Base-by-base conservation (phyloP, 768 basidiomycete genomes). In the Termitomyces sp. region DNA sequence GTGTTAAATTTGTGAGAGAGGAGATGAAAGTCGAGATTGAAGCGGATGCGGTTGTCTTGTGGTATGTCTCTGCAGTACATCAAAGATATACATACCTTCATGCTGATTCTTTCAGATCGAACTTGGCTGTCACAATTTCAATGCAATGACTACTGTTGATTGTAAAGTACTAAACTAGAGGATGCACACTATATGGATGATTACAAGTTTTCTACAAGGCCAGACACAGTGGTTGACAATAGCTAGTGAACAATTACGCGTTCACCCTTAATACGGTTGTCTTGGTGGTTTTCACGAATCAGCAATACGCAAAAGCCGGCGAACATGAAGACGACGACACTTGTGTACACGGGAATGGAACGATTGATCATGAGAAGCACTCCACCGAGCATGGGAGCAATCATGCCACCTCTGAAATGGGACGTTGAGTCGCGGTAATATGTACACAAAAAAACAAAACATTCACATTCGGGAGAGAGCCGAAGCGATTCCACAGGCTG, bases 401-500 rank as follows among this genome's bases (percentile, higher is more conserved):
- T 86, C 86, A 94, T 93, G 5, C 92, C 92, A 8, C 92, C 90
- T 69, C 92, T 94, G 72, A 11, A 64, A 51, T n/a, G 48, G 50
- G 35, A 28, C 38, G 22, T 35, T 63, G 14, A 56, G 49, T 59
- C n/a, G 54, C 41, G 41, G 45, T 38, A 9, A 38, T 45, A 14
- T 22, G 2, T 20, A 36, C 40, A 41, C 41, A 44, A 52, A 44
- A 52, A 44, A 52, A 36, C 45, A 53, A 26, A 45, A 53, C 26
- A 22, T 87, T 52, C 66, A 92, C 87, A 94, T 84, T 69, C 94
- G 79, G 2, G 89, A 93, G 1, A 95, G 70, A 10, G 92, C 92
- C 3, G 90, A 92, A 0, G 93, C 92, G 53, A 90, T 87, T 0
- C 93, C 93, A 65, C 89, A 88, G 0, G 92, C 94, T 0, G 92